Evolutionary conservation across 371 early-diverging fungal genomes (phyloP).

Genomic region (Quaeritorhiza haematococci): DNA sequence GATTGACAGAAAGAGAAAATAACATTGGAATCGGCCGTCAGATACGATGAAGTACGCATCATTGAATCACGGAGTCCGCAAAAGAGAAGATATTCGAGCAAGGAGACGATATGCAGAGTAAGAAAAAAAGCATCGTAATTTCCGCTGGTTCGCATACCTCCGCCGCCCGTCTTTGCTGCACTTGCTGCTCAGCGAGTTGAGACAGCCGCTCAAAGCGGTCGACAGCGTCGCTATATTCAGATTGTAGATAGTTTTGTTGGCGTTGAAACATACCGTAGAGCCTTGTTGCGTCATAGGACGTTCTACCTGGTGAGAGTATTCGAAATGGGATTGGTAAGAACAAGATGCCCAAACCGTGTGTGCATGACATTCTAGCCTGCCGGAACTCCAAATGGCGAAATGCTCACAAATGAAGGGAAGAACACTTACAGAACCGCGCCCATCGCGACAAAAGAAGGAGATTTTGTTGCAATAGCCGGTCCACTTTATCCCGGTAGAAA

Average conservation of each 20-base stretch:
- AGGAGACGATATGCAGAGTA: no score
- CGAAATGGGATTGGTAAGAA: background rate
- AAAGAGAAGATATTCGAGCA: no score
- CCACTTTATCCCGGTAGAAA: slow-evolving; percentile 29
- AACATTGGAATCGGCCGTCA: no score
- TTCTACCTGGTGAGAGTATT: slow-evolving; percentile 20
- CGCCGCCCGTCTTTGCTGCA: background rate
- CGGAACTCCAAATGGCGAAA: no score
- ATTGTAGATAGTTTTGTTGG: slow-evolving; percentile 21
- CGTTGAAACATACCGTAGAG: slow-evolving; percentile 24
- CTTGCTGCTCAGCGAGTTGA: background rate
- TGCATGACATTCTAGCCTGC: background rate
- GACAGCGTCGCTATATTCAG: slow-evolving; percentile 34
- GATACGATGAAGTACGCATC: background rate
- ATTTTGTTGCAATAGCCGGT: slow-evolving; percentile 25
- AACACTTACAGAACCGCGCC: slow-evolving; percentile 41
- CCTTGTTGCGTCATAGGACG: slow-evolving; percentile 23
- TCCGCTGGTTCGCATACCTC: slow-evolving; percentile 6
- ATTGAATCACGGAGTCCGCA: background rate
- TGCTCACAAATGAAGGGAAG: no score
- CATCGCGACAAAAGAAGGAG: slow-evolving; percentile 39
- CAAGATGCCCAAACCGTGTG: background rate
- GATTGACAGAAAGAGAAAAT: no score
- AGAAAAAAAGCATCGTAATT: no score
- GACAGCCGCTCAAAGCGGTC: slow-evolving; percentile 34